Base-by-base conservation (phyloP, 1,284 basidiomycete genomes). In the Malassezia arunalokei region DNA sequence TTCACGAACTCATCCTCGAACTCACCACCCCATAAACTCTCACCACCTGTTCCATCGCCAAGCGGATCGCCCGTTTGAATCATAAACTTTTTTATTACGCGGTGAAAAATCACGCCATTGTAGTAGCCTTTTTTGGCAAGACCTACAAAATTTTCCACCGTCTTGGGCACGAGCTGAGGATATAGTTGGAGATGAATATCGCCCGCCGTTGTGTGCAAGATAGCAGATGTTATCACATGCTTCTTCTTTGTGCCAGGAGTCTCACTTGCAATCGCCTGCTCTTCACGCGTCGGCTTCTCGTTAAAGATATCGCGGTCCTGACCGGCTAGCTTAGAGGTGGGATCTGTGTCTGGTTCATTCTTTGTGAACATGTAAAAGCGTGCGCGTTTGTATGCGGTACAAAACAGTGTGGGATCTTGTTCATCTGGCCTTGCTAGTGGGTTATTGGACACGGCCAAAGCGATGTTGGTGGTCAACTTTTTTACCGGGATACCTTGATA, bases 1-100 rank as follows among this genome's bases (percentile, higher is more conserved):
- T 59, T 58, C 29, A 82, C 80, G 71, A 98, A 90, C 75, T 98
- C 92, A 74, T 98, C 94, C 71, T 94, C 92, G 67, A 98, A 98
- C 47, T 89, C 86, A 45, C 78, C 77, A 2, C 86, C 91, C 92
- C 92, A 98, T 58, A 96, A 87, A 14, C 85, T 88, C 51, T 66
- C 63, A 20, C 94, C 94, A n/a, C 94, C 94, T 0, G 91, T 96
- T 2, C 94, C 94, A 74, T 98, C 91, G 14, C 89, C 92, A 5
- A 94, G 76, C 1, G 94, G 94, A 68, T 99, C 92, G 33, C 94
- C 92, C 2, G 91, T 95, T 77, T 98, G 92, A 47, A 98, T 83
- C 94, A 98, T 98, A 71, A 99, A 98, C 76, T 98, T 98, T 60
- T 87, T 82, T 72, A 99, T 99, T 59, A 98, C 86, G 55, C 94